Base-by-base conservation (phyloP, 2,329 filamentous ascomycete genomes). In the Cladorrhinum sp. region DNA sequence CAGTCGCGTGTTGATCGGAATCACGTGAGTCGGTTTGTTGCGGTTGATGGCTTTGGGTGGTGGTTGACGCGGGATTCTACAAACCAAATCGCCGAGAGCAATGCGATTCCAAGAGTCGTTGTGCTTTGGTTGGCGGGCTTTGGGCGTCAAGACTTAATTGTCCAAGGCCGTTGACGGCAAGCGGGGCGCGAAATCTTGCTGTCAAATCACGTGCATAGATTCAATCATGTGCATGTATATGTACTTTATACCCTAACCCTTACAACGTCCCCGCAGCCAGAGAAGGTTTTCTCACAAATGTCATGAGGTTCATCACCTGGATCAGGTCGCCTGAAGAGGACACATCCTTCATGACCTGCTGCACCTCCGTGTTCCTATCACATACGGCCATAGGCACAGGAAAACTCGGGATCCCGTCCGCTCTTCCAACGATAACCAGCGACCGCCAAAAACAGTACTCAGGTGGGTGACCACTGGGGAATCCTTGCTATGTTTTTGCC, bases 11-110 rank as follows among this genome's bases (percentile, higher is more conserved):
- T 56, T 21, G 16, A 50, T 39, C 18, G 3, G 9, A 51, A 57
- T 57, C 54, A 57, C 54, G 54, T 57, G 54, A 49, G 39, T 49
- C 26, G 54, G 39, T 28, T 55, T 46, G 30, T 10, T 42, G 53
- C 53, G 33, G 53, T 55, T 18, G 53, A 46, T 36, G 30, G 33
- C 30, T 55, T 21, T 55, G 30, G 46, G 10, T 20, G 42, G 16
- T 46, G 23, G 14, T 46, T 18, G 18, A 18, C 16, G 42, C n/a
- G 42, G 42, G n/a, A 46, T 46, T 5, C n/a, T 5, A 52, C 50
- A 12, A 28, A 52, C 50, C 3, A 30, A 42, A 42, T n/a, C 36
- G 36, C 36, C 36, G 36, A 42, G 16, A 52, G 50, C 50, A 42
- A 42, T 28, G 20, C 50, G 50, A 33, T 18, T 33, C 50, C 23